Conservation (phyloP, 73 alveolate species). For the Stentor coeruleus region DNA sequence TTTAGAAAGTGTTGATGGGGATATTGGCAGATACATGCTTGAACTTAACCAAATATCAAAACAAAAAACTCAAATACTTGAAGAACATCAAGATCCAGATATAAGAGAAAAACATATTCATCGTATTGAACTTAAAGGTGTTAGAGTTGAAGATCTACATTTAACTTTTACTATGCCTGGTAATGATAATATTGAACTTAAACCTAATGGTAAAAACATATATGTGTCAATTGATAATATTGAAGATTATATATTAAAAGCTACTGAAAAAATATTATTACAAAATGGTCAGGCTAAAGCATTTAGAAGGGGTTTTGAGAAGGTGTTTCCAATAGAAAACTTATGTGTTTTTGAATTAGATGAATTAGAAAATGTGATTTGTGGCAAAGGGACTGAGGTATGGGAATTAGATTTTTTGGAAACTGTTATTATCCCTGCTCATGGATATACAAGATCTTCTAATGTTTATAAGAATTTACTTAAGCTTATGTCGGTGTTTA, state of each 20-base stretch:
- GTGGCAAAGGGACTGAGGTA: conserved; percentile 66
- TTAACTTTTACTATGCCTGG: conserved; percentile 84
- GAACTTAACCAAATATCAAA: conserved; percentile 57
- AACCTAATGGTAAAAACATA: conserved; percentile 61
- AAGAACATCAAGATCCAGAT: conserved; percentile 18
- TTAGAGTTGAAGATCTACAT: conserved; percentile 58
- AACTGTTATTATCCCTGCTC: conserved; percentile 69
- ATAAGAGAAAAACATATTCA: not conserved
- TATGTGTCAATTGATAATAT: conserved; percentile 57
- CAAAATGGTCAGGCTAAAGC: conserved; percentile 59
- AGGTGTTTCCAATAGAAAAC: conserved; percentile 56
- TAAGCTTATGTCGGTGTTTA: conserved; percentile 47
- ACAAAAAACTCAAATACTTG: conserved; percentile 45
- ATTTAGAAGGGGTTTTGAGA: conserved; percentile 78
- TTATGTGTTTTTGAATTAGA: conserved; percentile 61
- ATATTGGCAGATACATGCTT: conserved; percentile 32
- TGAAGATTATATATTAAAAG: conserved; percentile 72
- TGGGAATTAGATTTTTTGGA: conserved; percentile 57
- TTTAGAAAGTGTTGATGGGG: conserved; percentile 54
- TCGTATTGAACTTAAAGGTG: not conserved
- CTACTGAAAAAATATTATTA: conserved; percentile 57
- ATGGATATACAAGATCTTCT: conserved; percentile 69
- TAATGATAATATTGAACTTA: conserved; percentile 57
- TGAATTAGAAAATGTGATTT: conserved; percentile 77
- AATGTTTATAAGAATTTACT: conserved; percentile 51